Percentiles rank a stretch among this genome's conserved stretches.
These are phyloP conservation scores for Fusarium nygamai DNA, from an alignment of 2,329 filamentous ascomycete species.

Conservation along the genomic window DNA sequence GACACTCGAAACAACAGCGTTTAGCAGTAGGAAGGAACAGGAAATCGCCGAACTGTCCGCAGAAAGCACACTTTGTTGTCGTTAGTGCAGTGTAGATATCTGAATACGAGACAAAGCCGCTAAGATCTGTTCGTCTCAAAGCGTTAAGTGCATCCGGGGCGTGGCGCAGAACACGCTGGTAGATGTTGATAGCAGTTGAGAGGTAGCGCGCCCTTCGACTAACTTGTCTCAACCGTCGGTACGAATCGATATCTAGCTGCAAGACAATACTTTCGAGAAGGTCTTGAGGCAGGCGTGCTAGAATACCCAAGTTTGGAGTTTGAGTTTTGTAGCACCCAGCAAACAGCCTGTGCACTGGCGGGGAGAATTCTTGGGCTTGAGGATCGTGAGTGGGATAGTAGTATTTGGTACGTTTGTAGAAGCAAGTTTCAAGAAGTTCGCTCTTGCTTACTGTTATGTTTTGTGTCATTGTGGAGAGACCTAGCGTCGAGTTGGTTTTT, in stretches of 20 bases:
- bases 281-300: fast-evolving
- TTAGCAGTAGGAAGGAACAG: constrained; percentile 1
- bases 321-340: not conserved
- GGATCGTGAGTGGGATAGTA: not conserved
- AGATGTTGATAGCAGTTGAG: not conserved
- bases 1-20: constrained; percentile 20
- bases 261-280: fast-evolving
- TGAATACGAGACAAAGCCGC: fast-evolving
- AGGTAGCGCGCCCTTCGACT: not conserved
- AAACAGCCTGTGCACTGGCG: fast-evolving
- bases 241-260: not conserved
- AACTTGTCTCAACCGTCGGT: not conserved
- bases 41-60: constrained; percentile 1
- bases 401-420: constrained; percentile 7
- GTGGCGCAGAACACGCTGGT: not conserved
- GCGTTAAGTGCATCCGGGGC: not conserved
- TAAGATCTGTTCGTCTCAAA: not conserved
- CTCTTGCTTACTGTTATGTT: fast-evolving
- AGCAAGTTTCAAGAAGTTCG: not conserved
- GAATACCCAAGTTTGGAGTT: not conserved
- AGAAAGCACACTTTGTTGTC: not conserved
- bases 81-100: not conserved
- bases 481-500: fast-evolving
- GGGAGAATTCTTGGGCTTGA: not conserved
- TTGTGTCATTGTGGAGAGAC: fast-evolving